phyloP scores from a whole-genome alignment of 1,284 basidiomycete genomes.

The Fomitiporia mediterranea region DNA sequence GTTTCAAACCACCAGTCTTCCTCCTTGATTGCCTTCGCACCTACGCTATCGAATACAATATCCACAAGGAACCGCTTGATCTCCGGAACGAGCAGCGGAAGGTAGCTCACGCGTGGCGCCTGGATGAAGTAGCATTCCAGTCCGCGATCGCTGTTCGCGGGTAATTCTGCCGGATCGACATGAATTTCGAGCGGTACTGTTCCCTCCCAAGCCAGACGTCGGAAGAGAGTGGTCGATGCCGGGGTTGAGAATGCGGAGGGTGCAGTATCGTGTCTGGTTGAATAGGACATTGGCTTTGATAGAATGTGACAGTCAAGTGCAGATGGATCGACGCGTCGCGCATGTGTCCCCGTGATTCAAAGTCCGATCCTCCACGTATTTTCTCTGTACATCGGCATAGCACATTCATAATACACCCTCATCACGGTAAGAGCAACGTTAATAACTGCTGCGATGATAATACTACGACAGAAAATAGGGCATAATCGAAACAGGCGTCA shows the following conservation, averaged over 20 bases:
- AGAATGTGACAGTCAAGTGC: too few relatives aligned
- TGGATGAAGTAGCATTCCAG: conserved; percentile 83
- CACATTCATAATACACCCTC: too few relatives aligned
- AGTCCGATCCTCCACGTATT: not conserved
- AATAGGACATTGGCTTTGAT: conserved; percentile 29
- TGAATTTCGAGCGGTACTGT: conserved; percentile 81
- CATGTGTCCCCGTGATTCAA: not conserved
- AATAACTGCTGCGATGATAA: too few relatives aligned
- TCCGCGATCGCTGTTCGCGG: conserved; percentile 80
- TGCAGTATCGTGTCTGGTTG: conserved; percentile 44
- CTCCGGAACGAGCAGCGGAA: conserved; percentile 85
- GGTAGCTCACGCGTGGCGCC: conserved; percentile 85
- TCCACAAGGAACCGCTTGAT: conserved; percentile 83
- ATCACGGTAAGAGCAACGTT: too few relatives aligned
- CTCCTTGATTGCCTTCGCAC: conserved; percentile 67
- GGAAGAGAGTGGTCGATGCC: conserved; percentile 67
- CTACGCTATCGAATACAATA: conserved; percentile 81
- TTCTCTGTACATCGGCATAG: too few relatives aligned
- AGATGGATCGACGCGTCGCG: not conserved
- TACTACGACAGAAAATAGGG: too few relatives aligned
- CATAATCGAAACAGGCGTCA: too few relatives aligned
- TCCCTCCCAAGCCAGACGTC: conserved; percentile 79
- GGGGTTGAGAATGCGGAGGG: conserved; percentile 46
- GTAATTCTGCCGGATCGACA: conserved; percentile 80
- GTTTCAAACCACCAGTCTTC: conserved; percentile 95